Conservation (phyloP, 306 rosid species). For the Mucuna pruriens region DNA sequence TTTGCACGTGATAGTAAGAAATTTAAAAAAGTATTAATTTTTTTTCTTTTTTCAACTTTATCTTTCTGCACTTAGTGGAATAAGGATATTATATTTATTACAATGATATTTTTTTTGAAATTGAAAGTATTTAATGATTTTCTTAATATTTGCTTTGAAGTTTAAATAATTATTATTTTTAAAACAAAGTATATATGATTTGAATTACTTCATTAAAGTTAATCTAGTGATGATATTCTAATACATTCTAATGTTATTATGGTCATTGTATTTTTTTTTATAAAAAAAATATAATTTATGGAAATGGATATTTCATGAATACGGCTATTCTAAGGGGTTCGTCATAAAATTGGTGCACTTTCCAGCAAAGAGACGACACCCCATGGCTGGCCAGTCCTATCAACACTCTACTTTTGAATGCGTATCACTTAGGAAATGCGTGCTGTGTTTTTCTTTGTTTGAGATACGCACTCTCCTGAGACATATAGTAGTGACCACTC, state of each 20-base stretch:
- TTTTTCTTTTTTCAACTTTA: neutral
- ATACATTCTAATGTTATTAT: no score
- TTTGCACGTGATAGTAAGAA: neutral
- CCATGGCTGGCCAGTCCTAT: conserved; percentile 36
- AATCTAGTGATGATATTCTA: no score
- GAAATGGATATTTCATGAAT: neutral
- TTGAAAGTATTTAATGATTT: neutral
- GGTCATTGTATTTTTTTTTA: no score
- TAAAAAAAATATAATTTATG: neutral
- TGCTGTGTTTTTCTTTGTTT: conserved; percentile 17
- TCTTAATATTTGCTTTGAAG: neutral
- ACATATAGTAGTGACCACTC: conserved; percentile 49
- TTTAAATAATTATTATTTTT: neutral
- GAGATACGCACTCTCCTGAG: conserved; percentile 11
- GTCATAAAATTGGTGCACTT: neutral
- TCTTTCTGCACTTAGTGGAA: neutral
- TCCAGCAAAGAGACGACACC: conserved; percentile 28
- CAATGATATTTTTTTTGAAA: neutral
- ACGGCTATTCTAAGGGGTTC: neutral
- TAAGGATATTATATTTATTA: neutral
- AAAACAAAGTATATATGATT: no score
- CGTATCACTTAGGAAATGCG: conserved; percentile 23
- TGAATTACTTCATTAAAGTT: no score
- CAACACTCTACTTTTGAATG: conserved; percentile 28
- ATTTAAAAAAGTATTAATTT: neutral